Evolutionary conservation across 345 rosid genomes (phyloP).

Genomic region (Syzygium grande): DNA sequence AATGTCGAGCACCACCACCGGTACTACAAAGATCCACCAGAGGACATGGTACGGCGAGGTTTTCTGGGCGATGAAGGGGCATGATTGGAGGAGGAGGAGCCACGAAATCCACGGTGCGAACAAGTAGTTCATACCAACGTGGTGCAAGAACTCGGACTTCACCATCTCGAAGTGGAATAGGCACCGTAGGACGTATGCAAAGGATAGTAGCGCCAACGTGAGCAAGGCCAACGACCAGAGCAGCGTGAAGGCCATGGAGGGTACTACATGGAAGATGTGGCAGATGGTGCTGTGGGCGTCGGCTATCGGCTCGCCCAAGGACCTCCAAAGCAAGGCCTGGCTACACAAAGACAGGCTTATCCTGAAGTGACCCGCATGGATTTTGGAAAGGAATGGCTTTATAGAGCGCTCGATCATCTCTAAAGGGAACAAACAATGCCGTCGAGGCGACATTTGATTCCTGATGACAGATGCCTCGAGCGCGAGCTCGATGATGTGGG

Average conservation of each 20-base stretch:
- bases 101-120: conserved; percentile 24
- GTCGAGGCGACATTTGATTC: background rate
- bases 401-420: background rate
- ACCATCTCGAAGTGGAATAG: conserved; percentile 26
- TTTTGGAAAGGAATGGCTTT: conserved; percentile 10
- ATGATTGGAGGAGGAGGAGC: conserved; percentile 26
- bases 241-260: conserved; percentile 28
- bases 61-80: conserved; percentile 10
- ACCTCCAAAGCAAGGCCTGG: conserved; percentile 51
- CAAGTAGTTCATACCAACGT: conserved; percentile 19
- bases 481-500: background rate
- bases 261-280: conserved; percentile 14
- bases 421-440: background rate
- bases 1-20: conserved; percentile 18
- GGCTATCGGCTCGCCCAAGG: conserved; percentile 16
- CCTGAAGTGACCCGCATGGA: conserved; percentile 53
- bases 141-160: conserved; percentile 43
- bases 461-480: background rate
- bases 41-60: background rate
- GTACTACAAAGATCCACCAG: conserved; percentile 19
- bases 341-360: conserved; percentile 43
- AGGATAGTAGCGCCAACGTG: conserved; percentile 23
- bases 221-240: conserved; percentile 36
- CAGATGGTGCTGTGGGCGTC: conserved; percentile 11
- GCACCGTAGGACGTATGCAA: conserved; percentile 30